A percentile compares a stretch with the other conserved stretches of the same genome.
Conservation (phyloP, 169 alveolate species). For the Eimeria necatrix region DNA sequence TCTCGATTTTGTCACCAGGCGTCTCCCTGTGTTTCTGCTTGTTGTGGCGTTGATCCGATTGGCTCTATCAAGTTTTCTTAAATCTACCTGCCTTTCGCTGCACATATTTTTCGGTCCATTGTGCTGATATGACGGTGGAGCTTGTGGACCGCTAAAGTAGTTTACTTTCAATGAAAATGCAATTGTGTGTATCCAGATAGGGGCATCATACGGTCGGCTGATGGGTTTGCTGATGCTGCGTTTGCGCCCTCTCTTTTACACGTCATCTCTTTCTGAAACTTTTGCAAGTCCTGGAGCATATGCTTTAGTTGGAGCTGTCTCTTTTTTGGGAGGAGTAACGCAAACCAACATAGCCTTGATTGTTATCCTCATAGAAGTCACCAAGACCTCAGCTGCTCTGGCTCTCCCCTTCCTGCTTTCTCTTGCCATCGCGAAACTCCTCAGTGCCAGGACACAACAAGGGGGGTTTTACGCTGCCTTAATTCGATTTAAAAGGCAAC, state of each 20-base stretch:
- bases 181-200: conserved; percentile 66
- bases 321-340: conserved; percentile 82
- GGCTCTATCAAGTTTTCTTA: too few relatives aligned
- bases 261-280: background rate
- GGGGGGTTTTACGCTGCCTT: conserved; percentile 39
- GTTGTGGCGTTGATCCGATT: too few relatives aligned
- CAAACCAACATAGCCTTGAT: conserved; percentile 80
- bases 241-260: background rate
- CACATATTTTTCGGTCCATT: too few relatives aligned
- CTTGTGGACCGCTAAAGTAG: too few relatives aligned
- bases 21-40: too few relatives aligned
- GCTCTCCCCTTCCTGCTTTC: conserved; percentile 79
- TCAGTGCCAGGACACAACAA: conserved; percentile 66
- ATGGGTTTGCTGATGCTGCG: conserved; percentile 78
- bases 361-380: conserved; percentile 76
- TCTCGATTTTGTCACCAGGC: too few relatives aligned
- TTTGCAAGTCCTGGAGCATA: conserved; percentile 74
- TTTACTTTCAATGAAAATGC: background rate
- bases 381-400: conserved; percentile 71
- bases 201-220: conserved; percentile 79
- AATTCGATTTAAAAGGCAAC: conserved; percentile 1
- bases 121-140: too few relatives aligned
- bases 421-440: conserved; percentile 71
- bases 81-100: too few relatives aligned
- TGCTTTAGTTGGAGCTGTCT: conserved; percentile 82